These are phyloP conservation scores for Mucor velutinosus DNA, from an alignment of 371 early-diverging fungal species.

Conservation along the genomic window DNA sequence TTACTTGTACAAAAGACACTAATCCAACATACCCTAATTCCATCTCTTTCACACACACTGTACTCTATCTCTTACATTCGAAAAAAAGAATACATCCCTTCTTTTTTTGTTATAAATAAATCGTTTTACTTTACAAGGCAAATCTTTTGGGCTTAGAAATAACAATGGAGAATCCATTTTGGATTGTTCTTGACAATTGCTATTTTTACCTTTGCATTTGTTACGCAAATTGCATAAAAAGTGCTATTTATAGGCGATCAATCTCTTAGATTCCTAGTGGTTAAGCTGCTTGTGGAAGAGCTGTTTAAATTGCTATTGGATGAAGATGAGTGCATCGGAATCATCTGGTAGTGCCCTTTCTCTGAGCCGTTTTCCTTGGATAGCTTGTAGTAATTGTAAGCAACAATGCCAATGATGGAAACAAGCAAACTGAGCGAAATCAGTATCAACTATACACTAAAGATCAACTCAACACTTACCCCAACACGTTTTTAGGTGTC, in stretches of 20 bases:
- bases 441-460: background rate
- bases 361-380: slow-evolving; percentile 32
- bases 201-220: slow-evolving; percentile 4
- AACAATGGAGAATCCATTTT: background rate
- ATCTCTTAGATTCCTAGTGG: slow-evolving; percentile 21
- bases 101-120: background rate
- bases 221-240: background rate
- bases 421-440: slow-evolving; percentile 48
- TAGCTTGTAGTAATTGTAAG: slow-evolving; percentile 61
- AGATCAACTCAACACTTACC: slow-evolving; percentile 29
- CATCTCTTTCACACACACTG: background rate
- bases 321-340: slow-evolving; percentile 22
- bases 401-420: slow-evolving; percentile 62
- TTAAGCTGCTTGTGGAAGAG: background rate
- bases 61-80: background rate
- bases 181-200: slow-evolving; percentile 1
- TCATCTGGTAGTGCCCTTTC: slow-evolving; percentile 28
- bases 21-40: background rate
- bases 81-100: background rate
- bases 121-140: background rate
- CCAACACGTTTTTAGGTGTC: slow-evolving; percentile 50
- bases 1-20: background rate
- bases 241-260: slow-evolving; percentile 1
- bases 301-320: background rate
- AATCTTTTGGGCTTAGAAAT: background rate